These are phyloP conservation scores for Pinus tabuliformis DNA, from an alignment of 75 land plant genomes.

Conservation along the genomic window DNA sequence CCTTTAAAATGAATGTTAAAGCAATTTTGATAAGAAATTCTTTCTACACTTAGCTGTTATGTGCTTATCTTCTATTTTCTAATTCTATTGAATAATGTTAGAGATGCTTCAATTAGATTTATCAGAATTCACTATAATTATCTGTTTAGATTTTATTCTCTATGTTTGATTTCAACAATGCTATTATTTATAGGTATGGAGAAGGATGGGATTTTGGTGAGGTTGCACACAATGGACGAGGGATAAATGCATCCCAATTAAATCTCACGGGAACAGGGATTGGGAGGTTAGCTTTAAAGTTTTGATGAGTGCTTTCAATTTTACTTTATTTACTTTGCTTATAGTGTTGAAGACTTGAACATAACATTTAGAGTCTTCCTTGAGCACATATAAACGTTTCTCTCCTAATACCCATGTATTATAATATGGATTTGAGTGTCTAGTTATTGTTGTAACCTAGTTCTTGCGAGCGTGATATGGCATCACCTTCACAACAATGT, in stretches of 20 bases:
- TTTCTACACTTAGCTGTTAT: no score
- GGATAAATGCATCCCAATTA: conserved; percentile 83
- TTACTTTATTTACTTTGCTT: not conserved
- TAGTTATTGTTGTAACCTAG: no score
- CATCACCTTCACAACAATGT: no score
- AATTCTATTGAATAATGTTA: not conserved
- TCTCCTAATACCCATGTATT: not conserved
- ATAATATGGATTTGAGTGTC: not conserved
- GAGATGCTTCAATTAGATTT: not conserved
- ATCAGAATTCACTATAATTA: not conserved
- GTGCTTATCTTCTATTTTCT: not conserved
- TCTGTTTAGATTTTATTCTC: not conserved
- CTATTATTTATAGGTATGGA: conserved; percentile 60
- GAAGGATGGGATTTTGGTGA: conserved; percentile 99
- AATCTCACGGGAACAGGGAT: conserved; percentile 91
- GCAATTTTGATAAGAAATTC: no score
- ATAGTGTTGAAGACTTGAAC: not conserved
- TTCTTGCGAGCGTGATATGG: no score
- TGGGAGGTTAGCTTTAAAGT: conserved; percentile 61
- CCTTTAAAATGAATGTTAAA: not conserved
- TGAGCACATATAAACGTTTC: not conserved
- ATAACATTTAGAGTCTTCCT: not conserved
- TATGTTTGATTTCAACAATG: conserved; percentile 1
- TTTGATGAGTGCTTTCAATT: not conserved
- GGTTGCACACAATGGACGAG: conserved; percentile 86